Evolutionary conservation across 768 basidiomycete genomes (phyloP), one percentile per base, ranked within the genome.

Genomic region (Tremella fuciformis): DNA sequence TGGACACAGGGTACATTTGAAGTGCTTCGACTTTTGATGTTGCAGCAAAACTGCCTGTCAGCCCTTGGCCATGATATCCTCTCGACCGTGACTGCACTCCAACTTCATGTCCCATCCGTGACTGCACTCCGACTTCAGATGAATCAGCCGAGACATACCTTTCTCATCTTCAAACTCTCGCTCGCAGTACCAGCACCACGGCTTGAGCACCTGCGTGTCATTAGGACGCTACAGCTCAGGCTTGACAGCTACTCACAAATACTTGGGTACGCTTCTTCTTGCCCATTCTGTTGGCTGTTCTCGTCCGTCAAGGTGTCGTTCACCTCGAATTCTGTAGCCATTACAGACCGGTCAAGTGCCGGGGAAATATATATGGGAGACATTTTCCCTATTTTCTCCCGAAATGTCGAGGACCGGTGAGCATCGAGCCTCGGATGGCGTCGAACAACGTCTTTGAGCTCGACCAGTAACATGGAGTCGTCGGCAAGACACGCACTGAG

Each of bases 131-230:
- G 11, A 34, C 29, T 34, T 2, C 24, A 21, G 3, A n/a, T 13
- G 16, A 1, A 50, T 51, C 21, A 41, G n/a, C 13, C 19, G 3
- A n/a, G 67, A 78, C 81, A 18, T 49, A 90, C 93, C 93, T 80
- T 97, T 98, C 78, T 97, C 93, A 83, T 99, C 96, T 79, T 98
- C 93, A 70, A 99, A 99, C 78, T 96, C 94, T 75, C 94, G 85
- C 79, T 98, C 93, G 80, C 92, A 98, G 77, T 98, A 98, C 93
- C 93, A 97, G 80, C 93, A 97, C 91, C 93, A 96, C n/a, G 76
- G 76, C 59, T 77, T 77, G 58, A 77, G 60, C 13, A 72, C 72
- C 74, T 73, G 48, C 18, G n/a, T 41, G 22, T n/a, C 44, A 38
- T 58, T 21, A 60, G 50, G 15, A 6, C 25, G 19, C n/a, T n/a